Evolutionary conservation across 768 basidiomycete genomes (phyloP).

Genomic region (Pleurotus eryngii): DNA sequence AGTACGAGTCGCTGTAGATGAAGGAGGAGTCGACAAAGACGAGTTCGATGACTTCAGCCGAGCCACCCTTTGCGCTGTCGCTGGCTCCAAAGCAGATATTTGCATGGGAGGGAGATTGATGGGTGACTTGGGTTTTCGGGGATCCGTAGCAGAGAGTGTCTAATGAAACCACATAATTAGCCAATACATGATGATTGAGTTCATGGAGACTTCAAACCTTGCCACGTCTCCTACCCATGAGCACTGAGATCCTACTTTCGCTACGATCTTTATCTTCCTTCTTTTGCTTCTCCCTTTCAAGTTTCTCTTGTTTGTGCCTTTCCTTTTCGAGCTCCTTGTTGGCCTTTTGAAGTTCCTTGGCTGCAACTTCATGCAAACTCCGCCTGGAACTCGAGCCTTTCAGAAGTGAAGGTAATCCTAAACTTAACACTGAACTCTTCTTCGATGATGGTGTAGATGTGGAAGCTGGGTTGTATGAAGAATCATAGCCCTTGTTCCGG

Average conservation of each 20-base stretch:
- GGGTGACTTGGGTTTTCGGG: constrained; percentile 68
- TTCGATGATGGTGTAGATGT: constrained; percentile 61
- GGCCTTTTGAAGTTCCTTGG: constrained; percentile 52
- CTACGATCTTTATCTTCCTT: constrained; percentile 88
- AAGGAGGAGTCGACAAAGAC: constrained; percentile 40
- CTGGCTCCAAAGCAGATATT: constrained; percentile 76
- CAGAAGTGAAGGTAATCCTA: constrained; percentile 78
- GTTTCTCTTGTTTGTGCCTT: constrained; percentile 46
- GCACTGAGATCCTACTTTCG: constrained; percentile 82
- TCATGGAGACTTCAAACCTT: constrained; percentile 52
- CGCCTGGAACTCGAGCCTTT: constrained; percentile 81
- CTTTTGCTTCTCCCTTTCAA: constrained; percentile 50
- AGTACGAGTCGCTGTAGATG: constrained; percentile 32
- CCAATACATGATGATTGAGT: background rate
- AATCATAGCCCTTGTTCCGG: constrained; percentile 38
- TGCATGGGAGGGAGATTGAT: constrained; percentile 87
- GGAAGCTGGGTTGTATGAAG: constrained; percentile 49
- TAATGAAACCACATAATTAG: constrained; percentile 26
- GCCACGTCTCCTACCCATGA: constrained; percentile 87
- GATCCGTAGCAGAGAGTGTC: constrained; percentile 83
- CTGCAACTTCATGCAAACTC: constrained; percentile 64
- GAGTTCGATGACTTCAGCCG: constrained; percentile 62
- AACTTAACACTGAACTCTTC: constrained; percentile 79
- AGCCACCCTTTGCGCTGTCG: constrained; percentile 83
- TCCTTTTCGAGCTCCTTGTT: constrained; percentile 41